Evolutionary conservation across 495 filamentous ascomycete genomes (phyloP).

Genomic region (Neurospora sublineolata): DNA sequence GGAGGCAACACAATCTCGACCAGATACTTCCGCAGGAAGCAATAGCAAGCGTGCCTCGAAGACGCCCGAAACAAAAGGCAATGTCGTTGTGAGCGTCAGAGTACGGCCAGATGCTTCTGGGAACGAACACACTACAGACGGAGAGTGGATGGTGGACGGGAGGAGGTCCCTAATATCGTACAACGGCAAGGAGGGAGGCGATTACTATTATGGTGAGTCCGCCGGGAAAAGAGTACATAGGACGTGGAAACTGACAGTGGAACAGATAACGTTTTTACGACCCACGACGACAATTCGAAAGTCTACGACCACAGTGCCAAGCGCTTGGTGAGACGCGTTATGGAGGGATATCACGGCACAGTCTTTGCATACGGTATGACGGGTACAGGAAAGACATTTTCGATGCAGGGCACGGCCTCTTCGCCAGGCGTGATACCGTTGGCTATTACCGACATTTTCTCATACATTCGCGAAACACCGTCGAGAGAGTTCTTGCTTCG

Average conservation of each 20-base stretch:
- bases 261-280: conserved; percentile 87
- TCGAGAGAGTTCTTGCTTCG: conserved; percentile 88
- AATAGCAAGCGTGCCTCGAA: conserved; percentile 38
- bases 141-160: conserved; percentile 92
- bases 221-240: not conserved
- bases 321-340: conserved; percentile 85
- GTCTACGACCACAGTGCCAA: conserved; percentile 93
- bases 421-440: conserved; percentile 96
- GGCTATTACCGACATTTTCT: conserved; percentile 97
- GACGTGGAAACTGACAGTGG: conserved; percentile 3
- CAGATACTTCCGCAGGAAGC: conserved; percentile 24
- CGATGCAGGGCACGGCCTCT: conserved; percentile 95
- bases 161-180: conserved; percentile 71
- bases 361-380: conserved; percentile 99
- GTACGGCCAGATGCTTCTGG: conserved; percentile 69
- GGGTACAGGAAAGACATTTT: conserved; percentile 96
- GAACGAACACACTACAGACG: conserved; percentile 49
- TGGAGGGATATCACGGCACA: conserved; percentile 98
- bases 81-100: conserved; percentile 90
- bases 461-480: conserved; percentile 93
- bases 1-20: conserved; percentile 37
- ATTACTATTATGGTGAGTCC: conserved; percentile 78
- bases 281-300: conserved; percentile 81
- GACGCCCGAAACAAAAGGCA: conserved; percentile 64
- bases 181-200: conserved; percentile 77